Base-by-base conservation (phyloP, 2,329 filamentous ascomycete genomes). In the Proliferodiscus dingleyae region DNA sequence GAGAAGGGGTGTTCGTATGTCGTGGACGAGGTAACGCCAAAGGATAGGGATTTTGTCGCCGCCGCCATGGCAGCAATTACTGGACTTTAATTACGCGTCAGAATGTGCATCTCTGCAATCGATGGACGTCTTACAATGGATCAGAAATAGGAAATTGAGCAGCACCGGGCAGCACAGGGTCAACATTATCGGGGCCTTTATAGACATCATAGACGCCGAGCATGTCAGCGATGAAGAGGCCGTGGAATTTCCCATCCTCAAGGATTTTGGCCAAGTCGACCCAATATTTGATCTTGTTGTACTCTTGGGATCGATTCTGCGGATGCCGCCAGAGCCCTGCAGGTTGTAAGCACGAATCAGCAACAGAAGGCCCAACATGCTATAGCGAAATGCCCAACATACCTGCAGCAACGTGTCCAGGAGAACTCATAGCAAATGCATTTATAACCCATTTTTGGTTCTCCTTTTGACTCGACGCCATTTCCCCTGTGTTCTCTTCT, bases 71-170 rank as follows among this genome's bases (percentile, higher is more conserved):
- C 80, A 4, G 80, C 72, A 0, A 85, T 69, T 1, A 80, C 70
- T 1, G 15, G 28, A 13, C 28, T 30, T n/a, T n/a, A n/a, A n/a
- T n/a, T n/a, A n/a, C n/a, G n/a, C n/a, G n/a, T n/a, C n/a, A n/a
- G n/a, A n/a, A n/a, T n/a, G n/a, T n/a, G n/a, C n/a, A n/a, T n/a
- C n/a, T n/a, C n/a, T n/a, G n/a, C n/a, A n/a, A n/a, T n/a, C n/a
- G n/a, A n/a, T n/a, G n/a, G n/a, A n/a, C n/a, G n/a, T n/a, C 28
- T 30, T 73, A 71, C 2, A 85, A 58, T 0, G 81, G 81, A 57
- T 86, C 81, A 49, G 81, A 83, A 5, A 85, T 78, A 0, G 81
- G 81, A 74, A 78, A 85, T 61, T 86, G 83, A 0, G 82, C 80
- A 1, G 80, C 82, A 0, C 79, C 77, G 1, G 70, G 59, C 32